These are phyloP conservation scores for Pholiota adiposa DNA, from an alignment of 1,284 basidiomycete species.

Conservation along the genomic window DNA sequence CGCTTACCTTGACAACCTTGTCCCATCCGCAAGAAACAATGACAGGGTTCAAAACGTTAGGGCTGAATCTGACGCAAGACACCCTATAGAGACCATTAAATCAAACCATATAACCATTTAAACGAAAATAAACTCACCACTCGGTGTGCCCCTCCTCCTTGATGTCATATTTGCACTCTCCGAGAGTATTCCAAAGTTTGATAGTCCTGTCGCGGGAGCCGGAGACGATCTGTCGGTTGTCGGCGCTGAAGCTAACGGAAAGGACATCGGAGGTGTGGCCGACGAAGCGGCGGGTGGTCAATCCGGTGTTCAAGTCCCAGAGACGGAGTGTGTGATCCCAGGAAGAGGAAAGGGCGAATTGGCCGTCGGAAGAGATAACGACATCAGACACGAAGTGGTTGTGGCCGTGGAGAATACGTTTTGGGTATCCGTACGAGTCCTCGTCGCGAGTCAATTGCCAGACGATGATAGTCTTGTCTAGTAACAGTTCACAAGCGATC, in stretches of 20 bases:
- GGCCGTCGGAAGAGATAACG: constrained; percentile 97
- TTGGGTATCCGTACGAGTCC: constrained; percentile 91
- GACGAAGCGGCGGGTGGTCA: constrained; percentile 95
- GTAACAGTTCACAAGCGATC: constrained; percentile 27
- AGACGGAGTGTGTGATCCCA: constrained; percentile 99
- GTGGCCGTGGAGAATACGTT: constrained; percentile 97
- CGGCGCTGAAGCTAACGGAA: constrained; percentile 96
- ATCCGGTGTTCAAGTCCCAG: constrained; percentile 97
- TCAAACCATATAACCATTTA: constrained; percentile 1
- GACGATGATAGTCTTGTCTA: constrained; percentile 99
- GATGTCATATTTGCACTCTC: constrained; percentile 99
- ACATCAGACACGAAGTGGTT: constrained; percentile 99
- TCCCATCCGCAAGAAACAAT: constrained; percentile 99
- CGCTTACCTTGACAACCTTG: constrained; percentile 98
- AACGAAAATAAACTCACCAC: constrained; percentile 63
- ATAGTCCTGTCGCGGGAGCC: constrained; percentile 97
- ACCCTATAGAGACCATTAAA: constrained; percentile 62
- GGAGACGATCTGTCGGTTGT: constrained; percentile 99
- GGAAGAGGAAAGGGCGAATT: constrained; percentile 98
- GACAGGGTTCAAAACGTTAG: constrained; percentile 97
- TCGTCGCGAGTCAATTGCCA: constrained; percentile 99
- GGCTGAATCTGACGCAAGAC: constrained; percentile 99
- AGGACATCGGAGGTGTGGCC: constrained; percentile 98
- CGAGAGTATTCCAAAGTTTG: constrained; percentile 99
- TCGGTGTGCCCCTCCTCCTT: constrained; percentile 97